Evolutionary conservation across 2,329 filamentous ascomycete genomes (phyloP).

Genomic region (Arthroderma sp.): DNA sequence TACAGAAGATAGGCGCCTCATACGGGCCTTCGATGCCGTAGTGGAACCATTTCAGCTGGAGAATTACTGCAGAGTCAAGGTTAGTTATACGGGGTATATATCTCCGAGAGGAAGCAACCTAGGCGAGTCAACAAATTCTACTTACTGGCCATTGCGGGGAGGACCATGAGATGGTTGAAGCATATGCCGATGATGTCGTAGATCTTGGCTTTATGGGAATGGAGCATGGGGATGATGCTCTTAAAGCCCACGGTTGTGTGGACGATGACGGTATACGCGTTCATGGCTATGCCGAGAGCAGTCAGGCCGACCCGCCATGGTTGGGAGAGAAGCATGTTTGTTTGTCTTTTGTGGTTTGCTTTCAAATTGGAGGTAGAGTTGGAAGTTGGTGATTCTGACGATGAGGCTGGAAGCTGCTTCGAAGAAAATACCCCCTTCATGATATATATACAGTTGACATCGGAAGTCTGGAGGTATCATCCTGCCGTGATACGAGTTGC

Average conservation of each 20-base stretch:
- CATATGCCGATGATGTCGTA: slow-evolving; percentile 3
- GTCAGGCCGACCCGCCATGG: not conserved
- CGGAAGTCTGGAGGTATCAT: not conserved
- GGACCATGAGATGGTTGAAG: not conserved
- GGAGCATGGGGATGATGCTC: not conserved
- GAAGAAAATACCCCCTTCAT: not conserved
- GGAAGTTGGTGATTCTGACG: not conserved
- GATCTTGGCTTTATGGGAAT: not conserved
- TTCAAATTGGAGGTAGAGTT: not conserved
- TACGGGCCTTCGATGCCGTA: not conserved
- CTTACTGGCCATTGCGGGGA: not conserved
- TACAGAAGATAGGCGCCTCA: not conserved
- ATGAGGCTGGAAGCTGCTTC: too few relatives aligned
- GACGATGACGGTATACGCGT: not conserved
- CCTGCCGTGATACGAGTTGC: not conserved
- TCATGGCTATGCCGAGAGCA: not conserved
- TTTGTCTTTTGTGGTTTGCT: too few relatives aligned
- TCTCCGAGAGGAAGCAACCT: too few relatives aligned
- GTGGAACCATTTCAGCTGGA: slow-evolving; percentile 1
- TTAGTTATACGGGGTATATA: not conserved
- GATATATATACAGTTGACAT: not conserved
- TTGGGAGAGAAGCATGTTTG: not conserved
- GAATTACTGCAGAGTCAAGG: not conserved
- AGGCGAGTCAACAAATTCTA: too few relatives aligned
- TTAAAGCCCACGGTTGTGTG: not conserved